phyloP scores from a whole-genome alignment of 2,329 filamentous ascomycete genomes.

The Parastagonospora nodorum region DNA sequence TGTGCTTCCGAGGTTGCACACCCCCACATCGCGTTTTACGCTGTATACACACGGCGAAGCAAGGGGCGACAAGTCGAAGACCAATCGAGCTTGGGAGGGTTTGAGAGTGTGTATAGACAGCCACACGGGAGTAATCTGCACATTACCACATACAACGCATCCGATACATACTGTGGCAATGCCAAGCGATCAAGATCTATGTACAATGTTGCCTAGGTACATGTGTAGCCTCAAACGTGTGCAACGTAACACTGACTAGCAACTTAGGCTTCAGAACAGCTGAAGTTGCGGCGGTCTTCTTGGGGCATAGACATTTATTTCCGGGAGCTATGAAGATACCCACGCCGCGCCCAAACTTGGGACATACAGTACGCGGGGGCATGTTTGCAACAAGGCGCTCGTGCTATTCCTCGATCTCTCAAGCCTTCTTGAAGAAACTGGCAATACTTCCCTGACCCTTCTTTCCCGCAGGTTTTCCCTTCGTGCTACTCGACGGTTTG shows the following conservation, averaged over 20 bases:
- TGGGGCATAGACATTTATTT: no score
- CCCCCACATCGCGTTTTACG: no score
- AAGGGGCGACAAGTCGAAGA: not conserved
- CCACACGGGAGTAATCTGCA: no score
- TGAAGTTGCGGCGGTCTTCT: no score
- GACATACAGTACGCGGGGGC: not conserved
- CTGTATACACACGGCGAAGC: not conserved
- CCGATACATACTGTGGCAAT: conserved; percentile 5
- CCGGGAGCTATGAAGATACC: no score
- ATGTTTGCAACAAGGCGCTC: not conserved
- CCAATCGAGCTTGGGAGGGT: no score
- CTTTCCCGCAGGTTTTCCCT: conserved; percentile 56
- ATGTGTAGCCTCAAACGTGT: not conserved
- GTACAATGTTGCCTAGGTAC: conserved; percentile 1
- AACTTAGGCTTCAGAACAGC: no score
- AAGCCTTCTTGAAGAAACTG: conserved; percentile 88
- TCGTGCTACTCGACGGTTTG: conserved; percentile 51
- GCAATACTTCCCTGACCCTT: conserved; percentile 80
- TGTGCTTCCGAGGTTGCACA: no score
- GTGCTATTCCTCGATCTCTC: not conserved
- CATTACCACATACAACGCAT: not conserved
- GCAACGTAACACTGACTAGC: conserved; percentile 3
- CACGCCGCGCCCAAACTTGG: no score
- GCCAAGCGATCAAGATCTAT: conserved; percentile 17
- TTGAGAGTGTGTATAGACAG: not conserved